Evolutionary conservation across 371 early-diverging fungal species (phyloP).

Genomic region (Vairimorpha apis): DNA sequence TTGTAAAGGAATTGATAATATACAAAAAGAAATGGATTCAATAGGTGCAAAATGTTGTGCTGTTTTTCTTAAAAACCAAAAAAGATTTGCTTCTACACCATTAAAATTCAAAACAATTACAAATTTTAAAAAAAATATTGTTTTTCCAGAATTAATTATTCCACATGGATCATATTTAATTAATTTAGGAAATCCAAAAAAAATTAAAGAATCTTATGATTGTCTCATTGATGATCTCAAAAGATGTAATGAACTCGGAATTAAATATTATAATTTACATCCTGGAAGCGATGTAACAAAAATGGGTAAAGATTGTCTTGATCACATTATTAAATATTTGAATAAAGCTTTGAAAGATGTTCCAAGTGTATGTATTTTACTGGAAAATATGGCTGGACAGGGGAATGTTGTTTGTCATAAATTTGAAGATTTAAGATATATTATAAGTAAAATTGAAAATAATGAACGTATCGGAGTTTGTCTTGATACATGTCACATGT

Average conservation of each 20-base stretch:
- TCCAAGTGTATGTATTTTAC: conserved; percentile 62
- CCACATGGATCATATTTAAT: conserved; percentile 69
- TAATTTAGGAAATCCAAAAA: conserved; percentile 66
- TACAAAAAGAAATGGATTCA: conserved; percentile 58
- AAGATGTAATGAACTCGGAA: conserved; percentile 65
- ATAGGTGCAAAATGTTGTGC: conserved; percentile 55
- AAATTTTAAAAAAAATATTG: conserved; percentile 44
- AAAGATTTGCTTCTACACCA: conserved; percentile 44
- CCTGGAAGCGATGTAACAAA: conserved; percentile 66
- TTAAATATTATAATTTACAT: conserved; percentile 67
- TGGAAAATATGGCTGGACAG: conserved; percentile 70
- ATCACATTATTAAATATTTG: conserved; percentile 64
- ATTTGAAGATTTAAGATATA: conserved; percentile 65
- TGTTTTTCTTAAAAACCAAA: conserved; percentile 62
- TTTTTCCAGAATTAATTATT: conserved; percentile 57
- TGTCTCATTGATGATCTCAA: conserved; percentile 66
- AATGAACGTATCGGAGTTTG: conserved; percentile 67
- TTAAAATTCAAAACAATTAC: conserved; percentile 20
- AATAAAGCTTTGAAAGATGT: conserved; percentile 65
- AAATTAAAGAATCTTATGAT: conserved; percentile 61
- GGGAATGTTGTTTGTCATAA: conserved; percentile 65
- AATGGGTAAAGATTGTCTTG: conserved; percentile 61
- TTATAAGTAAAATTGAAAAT: conserved; percentile 65
- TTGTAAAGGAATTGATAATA: conserved; percentile 54
- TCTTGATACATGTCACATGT: conserved; percentile 69